Conservation (phyloP, 495 filamentous ascomycete species). For the Aspergillus carlsbadensis region DNA sequence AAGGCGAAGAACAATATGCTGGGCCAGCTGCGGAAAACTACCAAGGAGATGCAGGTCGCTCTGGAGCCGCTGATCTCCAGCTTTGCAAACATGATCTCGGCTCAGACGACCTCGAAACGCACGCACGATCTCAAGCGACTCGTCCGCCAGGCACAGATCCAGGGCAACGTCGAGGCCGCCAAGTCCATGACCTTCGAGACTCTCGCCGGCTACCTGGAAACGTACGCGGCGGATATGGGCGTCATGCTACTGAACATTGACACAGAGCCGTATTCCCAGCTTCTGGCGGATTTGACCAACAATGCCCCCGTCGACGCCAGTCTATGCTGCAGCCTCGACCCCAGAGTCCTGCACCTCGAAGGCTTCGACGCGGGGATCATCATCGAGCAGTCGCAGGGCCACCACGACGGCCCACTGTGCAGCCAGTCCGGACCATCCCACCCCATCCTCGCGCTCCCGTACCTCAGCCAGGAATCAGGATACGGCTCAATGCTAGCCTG, state of each 20-base stretch:
- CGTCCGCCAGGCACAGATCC: not conserved
- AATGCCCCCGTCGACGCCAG: not conserved
- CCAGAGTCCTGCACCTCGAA: not conserved
- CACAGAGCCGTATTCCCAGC: not conserved
- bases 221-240: not conserved
- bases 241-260: not conserved
- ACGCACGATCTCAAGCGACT: not conserved
- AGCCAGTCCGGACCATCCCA: not conserved
- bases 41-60: not conserved
- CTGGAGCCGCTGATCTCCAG: not conserved
- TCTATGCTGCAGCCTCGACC: not conserved
- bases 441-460: not conserved
- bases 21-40: not conserved
- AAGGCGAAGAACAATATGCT: not conserved
- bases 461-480: not conserved
- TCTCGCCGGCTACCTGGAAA: not conserved
- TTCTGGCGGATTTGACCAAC: not conserved
- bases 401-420: not conserved
- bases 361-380: not conserved
- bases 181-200: slow-evolving; percentile 1
- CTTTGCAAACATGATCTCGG: not conserved
- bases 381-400: not conserved
- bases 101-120: not conserved
- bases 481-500: not conserved
- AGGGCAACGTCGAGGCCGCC: not conserved